Base-by-base conservation (phyloP, 768 basidiomycete genomes). In the Pisolithus orientalis region DNA sequence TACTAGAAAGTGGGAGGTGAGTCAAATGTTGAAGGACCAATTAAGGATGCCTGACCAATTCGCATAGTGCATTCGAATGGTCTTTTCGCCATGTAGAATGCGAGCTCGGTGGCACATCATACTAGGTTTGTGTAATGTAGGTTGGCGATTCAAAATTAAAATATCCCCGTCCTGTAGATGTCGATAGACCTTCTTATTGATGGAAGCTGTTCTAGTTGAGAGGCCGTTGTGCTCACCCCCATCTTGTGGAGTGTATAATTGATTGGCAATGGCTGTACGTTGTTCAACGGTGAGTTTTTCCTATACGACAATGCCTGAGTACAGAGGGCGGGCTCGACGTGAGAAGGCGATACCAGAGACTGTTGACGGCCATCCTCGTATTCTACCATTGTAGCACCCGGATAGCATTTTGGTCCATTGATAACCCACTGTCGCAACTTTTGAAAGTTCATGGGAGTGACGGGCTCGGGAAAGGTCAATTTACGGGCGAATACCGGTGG, bases 1-100 rank as follows among this genome's bases (percentile, higher is more conserved):
- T 97, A 72, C 93, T 95, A 62, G 8, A 39, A 29, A 45, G 34
- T 50, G 32, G 38, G 55, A 32, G 29, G 51, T 69, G 50, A 55
- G 62, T 52, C n/a, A 39, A 27, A 10, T 28, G 10, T 21, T 25
- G 44, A 17, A 46, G 51, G 28, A 24, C 27, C 52, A 21, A 21
- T 45, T 11, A 38, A 9, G 52, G 13, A 49, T 21, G 42, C 74
- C 83, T 49, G 53, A 95, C 94, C 95, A 99, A 64, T 99, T 99
- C 25, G 96, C 95, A 65, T 99, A 99, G 73, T 99, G 96, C 94
- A 99, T 94, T 13, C 96, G 82, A 65, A 99, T 98, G 0, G 96
- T 98, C 76, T 97, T 99, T 71, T 99, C 96, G 25, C 95, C 96
- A 55, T 84, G 80, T 56, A 99, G 68, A 17, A 98, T 87, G 52